These are phyloP conservation scores for Mucor sp. DNA, from an alignment of 371 early-diverging fungal species.

Conservation along the genomic window DNA sequence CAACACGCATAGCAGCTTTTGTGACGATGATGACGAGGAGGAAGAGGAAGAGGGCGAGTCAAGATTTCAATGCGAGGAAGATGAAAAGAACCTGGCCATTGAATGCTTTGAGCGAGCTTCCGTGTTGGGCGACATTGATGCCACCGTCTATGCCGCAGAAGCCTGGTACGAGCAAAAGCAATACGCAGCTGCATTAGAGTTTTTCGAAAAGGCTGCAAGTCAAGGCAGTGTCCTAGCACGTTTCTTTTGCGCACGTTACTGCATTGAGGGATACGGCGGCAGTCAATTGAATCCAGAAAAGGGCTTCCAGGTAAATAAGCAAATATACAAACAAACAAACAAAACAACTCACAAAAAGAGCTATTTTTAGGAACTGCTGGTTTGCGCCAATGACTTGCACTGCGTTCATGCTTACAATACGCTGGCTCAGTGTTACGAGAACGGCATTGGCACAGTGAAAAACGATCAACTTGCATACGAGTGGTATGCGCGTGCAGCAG, in stretches of 20 bases:
- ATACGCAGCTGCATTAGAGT: conserved; percentile 46
- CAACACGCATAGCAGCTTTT: conserved; percentile 1
- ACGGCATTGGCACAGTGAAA: conserved; percentile 44
- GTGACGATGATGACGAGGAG: conserved; percentile 15
- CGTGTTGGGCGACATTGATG: conserved; percentile 35
- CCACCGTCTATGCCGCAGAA: conserved; percentile 45
- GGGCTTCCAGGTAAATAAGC: conserved; percentile 39
- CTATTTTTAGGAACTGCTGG: conserved; percentile 37
- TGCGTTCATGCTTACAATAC: conserved; percentile 43
- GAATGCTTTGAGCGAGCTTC: conserved; percentile 48
- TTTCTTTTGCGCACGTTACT: conserved; percentile 47
- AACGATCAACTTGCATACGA: conserved; percentile 49
- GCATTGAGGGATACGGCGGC: conserved; percentile 41
- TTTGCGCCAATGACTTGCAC: conserved; percentile 39
- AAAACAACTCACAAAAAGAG: not conserved
- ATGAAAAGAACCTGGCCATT: conserved; percentile 35
- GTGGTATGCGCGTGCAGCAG: conserved; percentile 43
- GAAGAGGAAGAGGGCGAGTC: conserved; percentile 19
- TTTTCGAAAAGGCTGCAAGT: conserved; percentile 41
- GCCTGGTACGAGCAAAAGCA: conserved; percentile 50
- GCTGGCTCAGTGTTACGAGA: conserved; percentile 49
- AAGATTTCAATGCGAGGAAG: conserved; percentile 29
- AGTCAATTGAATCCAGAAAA: conserved; percentile 35
- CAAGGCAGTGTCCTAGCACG: conserved; percentile 41
- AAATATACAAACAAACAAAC: not conserved